Percentiles rank a stretch among this genome's conserved stretches.
Evolutionary conservation across 768 basidiomycete genomes (phyloP).

Genomic region (Russula brevipes): DNA sequence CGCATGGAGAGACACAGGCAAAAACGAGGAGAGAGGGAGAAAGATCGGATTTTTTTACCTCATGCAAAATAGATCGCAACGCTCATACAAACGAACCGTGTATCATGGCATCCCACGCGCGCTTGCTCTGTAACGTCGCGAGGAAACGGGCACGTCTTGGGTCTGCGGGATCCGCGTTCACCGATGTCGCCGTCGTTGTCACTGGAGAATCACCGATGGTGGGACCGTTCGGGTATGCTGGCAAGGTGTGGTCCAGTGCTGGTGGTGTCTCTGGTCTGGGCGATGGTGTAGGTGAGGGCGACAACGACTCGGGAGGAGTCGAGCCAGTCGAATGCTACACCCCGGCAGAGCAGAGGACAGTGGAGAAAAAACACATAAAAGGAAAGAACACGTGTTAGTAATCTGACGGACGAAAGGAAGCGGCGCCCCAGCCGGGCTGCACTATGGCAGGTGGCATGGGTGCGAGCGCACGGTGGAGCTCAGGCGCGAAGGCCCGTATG

Average conservation of each 20-base stretch:
- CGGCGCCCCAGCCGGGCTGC: conserved; percentile 16
- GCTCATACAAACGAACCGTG: conserved; percentile 54
- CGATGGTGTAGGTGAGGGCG: conserved; percentile 14
- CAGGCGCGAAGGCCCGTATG: conserved; percentile 37
- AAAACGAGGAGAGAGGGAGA: not conserved
- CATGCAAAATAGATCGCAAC: not conserved
- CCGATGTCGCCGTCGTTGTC: not conserved
- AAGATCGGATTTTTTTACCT: not conserved
- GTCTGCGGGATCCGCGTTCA: conserved; percentile 22
- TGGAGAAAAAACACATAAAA: not conserved
- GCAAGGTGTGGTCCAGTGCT: conserved; percentile 4
- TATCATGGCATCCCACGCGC: conserved; percentile 62
- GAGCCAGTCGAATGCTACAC: conserved; percentile 14
- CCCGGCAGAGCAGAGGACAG: not conserved
- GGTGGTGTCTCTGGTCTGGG: conserved; percentile 21
- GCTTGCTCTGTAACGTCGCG: conserved; percentile 54
- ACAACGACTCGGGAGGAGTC: conserved; percentile 13
- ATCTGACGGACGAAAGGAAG: conserved; percentile 1
- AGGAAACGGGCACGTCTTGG: conserved; percentile 47
- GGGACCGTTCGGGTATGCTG: conserved; percentile 12
- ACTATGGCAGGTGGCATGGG: conserved; percentile 19
- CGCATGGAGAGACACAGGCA: not conserved
- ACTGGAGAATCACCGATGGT: not conserved
- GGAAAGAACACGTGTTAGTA: conserved; percentile 13
- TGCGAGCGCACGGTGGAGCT: conserved; percentile 34